Base-by-base conservation (phyloP, 345 rosid genomes). In the Moringa oleifera region DNA sequence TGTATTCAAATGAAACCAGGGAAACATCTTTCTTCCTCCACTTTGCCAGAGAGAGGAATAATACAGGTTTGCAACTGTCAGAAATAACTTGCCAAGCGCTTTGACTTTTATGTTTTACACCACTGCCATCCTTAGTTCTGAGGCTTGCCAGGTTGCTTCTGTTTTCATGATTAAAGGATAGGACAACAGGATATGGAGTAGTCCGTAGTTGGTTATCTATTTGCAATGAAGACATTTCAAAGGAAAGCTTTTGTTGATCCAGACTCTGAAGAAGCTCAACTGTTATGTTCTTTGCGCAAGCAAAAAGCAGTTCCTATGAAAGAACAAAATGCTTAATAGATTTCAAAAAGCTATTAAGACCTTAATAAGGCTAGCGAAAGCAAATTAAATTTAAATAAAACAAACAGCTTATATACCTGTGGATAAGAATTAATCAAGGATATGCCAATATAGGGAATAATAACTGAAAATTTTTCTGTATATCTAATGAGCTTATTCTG, bases 21-120 rank as follows among this genome's bases (percentile, higher is more conserved):
- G 96, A 78, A 63, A 63, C 52, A 77, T 92, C 95, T 76, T 81
- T 89, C 82, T 84, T 92, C 82, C 85, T 84, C 98, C 95, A 92
- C 74, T 75, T 85, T 56, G 84, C 76, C 61, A 84, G 65, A 63
- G 82, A 73, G 56, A 85, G 76, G 71, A 68, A 68, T 52, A 92
- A 31, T 33, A 83, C 90, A 55, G 87, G 83, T 72, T 87, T 82
- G 75, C 69, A 69, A 68, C 67, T 57, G 52, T 75, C 79, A 25
- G 85, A 68, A 68, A 75, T 58, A 57, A 67, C 31, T 57, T 72
- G 75, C 71, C 68, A 63, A n/a, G 61, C 65, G 53, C 55, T 62
- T 52, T 80, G 83, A 62, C 64, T 71, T 59, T 65, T 63, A 24
- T 59, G 57, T 69, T 61, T 76, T 61, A 61, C 53, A 66, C n/a